Percentiles rank a stretch among this genome's conserved stretches.
Conservation (phyloP, 306 rosid genomes). For the Quercus ilex region DNA sequence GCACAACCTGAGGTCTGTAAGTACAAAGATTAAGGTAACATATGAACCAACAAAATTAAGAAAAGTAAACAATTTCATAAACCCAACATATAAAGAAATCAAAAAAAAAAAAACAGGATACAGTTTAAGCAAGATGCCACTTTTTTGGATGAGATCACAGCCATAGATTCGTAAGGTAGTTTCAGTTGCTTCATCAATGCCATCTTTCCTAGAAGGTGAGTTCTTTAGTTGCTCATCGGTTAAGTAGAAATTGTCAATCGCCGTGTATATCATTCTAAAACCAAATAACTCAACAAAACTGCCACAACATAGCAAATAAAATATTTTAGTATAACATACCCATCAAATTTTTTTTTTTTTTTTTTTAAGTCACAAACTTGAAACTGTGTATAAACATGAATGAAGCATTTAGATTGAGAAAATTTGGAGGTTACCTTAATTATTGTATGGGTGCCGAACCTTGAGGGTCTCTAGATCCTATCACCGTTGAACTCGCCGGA, state of each 20-base stretch:
- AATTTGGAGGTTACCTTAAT: too few species aligned
- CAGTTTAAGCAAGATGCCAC: conserved; percentile 87
- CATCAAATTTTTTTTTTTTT: too few species aligned
- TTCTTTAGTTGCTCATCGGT: conserved; percentile 57
- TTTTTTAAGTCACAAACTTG: neutral
- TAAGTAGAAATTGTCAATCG: conserved; percentile 85
- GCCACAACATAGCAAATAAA: neutral
- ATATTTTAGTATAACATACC: too few species aligned
- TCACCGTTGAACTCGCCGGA: too few species aligned
- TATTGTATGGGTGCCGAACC: too few species aligned
- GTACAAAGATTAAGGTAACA: conserved; percentile 22
- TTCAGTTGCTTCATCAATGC: conserved; percentile 73
- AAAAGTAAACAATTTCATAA: neutral
- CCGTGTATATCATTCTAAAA: conserved; percentile 70
- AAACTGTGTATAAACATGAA: too few species aligned
- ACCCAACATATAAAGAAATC: neutral
- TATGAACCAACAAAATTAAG: neutral
- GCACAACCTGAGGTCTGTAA: conserved; percentile 95
- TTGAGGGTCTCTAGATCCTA: too few species aligned
- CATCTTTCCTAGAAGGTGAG: conserved; percentile 83
- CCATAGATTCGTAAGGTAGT: conserved; percentile 85
- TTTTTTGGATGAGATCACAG: conserved; percentile 92
- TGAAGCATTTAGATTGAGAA: too few species aligned
- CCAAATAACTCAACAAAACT: neutral
- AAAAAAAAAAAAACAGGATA: conserved; percentile 29